Evolutionary conservation across 805 yeast genomes (phyloP).

Genomic region (Sugiyamaella lignohabitans): DNA sequence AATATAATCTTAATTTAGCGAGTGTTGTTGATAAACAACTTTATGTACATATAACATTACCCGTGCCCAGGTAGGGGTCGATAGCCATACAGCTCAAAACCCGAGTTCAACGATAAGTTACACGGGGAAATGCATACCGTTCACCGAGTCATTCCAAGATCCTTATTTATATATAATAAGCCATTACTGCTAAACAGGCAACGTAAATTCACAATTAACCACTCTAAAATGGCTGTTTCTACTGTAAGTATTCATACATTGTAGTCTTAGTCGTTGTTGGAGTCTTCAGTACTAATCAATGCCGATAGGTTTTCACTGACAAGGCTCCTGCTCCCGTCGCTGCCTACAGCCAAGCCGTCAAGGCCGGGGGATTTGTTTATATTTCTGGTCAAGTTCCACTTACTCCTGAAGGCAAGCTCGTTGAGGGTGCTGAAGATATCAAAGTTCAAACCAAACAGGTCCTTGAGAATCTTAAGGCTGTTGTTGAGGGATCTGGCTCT

Average conservation of each 20-base stretch:
- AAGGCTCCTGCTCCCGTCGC: conserved; percentile 95
- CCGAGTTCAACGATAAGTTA: no score
- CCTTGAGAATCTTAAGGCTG: conserved; percentile 41
- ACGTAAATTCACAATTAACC: background rate
- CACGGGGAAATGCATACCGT: no score
- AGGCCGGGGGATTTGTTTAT: conserved; percentile 75
- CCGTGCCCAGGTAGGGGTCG: no score
- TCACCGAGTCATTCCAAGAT: no score
- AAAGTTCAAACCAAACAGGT: conserved; percentile 36
- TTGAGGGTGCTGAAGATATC: conserved; percentile 69
- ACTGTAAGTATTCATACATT: background rate
- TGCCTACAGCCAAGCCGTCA: conserved; percentile 91
- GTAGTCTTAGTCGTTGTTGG: background rate
- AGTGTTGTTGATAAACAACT: no score
- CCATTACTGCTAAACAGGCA: background rate
- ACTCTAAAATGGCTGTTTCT: background rate
- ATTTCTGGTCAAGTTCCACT: conserved; percentile 94
- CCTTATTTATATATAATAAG: no score
- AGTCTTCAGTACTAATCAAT: no score
- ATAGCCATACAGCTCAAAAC: no score
- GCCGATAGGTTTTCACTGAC: conserved; percentile 15
- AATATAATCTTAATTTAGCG: no score
- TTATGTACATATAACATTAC: no score
- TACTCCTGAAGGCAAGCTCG: conserved; percentile 68
- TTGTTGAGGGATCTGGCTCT: conserved; percentile 81